Evolutionary conservation across 768 basidiomycete genomes (phyloP), one percentile per base, ranked within the genome.

Genomic region (Agaricus blazei): DNA sequence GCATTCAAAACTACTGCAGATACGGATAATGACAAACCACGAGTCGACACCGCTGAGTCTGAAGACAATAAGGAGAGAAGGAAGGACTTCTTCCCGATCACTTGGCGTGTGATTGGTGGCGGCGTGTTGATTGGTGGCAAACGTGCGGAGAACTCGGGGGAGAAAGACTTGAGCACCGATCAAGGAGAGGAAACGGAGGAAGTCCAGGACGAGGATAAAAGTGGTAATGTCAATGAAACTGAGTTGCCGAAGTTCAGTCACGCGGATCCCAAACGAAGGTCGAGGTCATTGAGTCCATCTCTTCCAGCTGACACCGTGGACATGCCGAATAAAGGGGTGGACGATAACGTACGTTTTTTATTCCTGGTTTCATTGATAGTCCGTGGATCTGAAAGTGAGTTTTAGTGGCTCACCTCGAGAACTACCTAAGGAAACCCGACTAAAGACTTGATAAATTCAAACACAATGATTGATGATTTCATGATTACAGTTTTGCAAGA

Each of bases 51-150:
- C 41, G 34, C 38, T 6, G 62, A 65, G 44, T 57, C 64, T 34
- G 75, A 76, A 42, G 73, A 74, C 31, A 70, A 65, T 58, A 67
- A 63, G 41, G 67, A 72, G 62, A 60, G 60, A 37, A 67, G 63
- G 26, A 82, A 70, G 58, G 76, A 77, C 56, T 85, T 73, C 65
- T 84, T 81, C 60, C 86, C 87, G 27, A 75, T 90, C 45, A 75
- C 79, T 3, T 90, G 88, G 88, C 77, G 88, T 42, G 87, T 90
- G 11, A 85, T 90, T 49, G 86, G 88, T 0, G 88, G 88, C 12
- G 88, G 88, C 3, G 88, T 89, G n/a, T 75, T 80, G 67, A 76
- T 89, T 36, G 75, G 78, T 76, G 57, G 80, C 46, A 56, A 43
- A 31, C 54, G 54, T 15, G 28, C 28, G 9, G 40, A 29, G n/a